Base-by-base conservation (phyloP, 2,329 filamentous ascomycete genomes). In the Trichoderma citrinoviride region DNA sequence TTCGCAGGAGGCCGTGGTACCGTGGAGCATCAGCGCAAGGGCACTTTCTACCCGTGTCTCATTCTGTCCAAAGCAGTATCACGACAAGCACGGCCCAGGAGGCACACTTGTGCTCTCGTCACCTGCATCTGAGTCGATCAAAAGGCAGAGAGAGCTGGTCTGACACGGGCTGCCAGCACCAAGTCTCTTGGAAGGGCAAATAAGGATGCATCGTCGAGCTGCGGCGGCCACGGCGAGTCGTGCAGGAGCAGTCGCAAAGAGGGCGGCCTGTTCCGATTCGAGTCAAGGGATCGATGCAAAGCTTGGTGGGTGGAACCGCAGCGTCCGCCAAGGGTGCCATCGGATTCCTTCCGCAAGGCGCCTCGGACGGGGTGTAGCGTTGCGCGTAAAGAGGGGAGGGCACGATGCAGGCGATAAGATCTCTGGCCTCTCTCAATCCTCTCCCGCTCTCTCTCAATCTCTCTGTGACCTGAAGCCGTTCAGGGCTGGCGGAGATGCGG, bases 301-400 rank as follows among this genome's bases (percentile, higher is more conserved):
- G 56, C 27, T n/a, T 37, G 49, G 44, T 37, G 44, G 40, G 44
- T 27, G 44, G 44, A 37, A 43, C 57, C 46, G 15, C 3, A 46
- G 43, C 46, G 29, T 41, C 43, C 33, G 23, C 57, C 57, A 61
- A 50, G 33, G 33, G 49, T 49, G 57, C 46, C 44, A 7, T 40
- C 46, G 57, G 33, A 50, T 50, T 61, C 46, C 57, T 50, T 61
- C 46, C 57, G 21, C 49, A n/a, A n/a, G n/a, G n/a, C n/a, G 49
- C 49, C 52, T 55, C 37, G 19, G 52, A 15, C 21, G 52, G 44
- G 43, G 21, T 19, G 47, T 60, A n/a, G 43, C 27, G 43, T 23
- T 40, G 44, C 55, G n/a, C n/a, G n/a, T n/a, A n/a, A 27, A 58
- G 29, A 5, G 15, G 29, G 33, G 33, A 53, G 50, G 41, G 17